Base-by-base conservation (phyloP, 1,284 basidiomycete genomes). In the Exsudoporus floridanus region DNA sequence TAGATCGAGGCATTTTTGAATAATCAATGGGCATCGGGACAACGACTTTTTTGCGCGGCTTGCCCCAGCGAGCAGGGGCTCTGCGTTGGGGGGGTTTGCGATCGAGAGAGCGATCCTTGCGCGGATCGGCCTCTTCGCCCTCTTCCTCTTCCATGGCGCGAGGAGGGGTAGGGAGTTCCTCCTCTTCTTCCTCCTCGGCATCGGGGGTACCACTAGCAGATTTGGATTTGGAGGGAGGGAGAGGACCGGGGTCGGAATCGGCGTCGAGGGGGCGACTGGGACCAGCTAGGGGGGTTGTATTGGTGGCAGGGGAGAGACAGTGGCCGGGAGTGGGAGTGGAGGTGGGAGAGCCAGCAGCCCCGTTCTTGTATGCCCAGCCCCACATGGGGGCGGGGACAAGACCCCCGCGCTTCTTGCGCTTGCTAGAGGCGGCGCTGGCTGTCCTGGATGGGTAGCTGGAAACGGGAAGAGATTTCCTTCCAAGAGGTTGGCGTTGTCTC, bases 381-480 rank as follows among this genome's bases (percentile, higher is more conserved):
- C 86, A 90, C 85, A 88, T 89, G 50, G 81, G 81, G 28, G 82
- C 81, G 36, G 87, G 85, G 1, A 87, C 82, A 53, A 88, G 76
- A 47, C 83, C 83, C 57, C 82, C 81, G 47, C 83, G 79, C 69
- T 84, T 87, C 67, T 75, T 78, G 57, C 78, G 73, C 19, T 72
- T 73, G 39, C 70, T 73, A 43, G 72, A 67, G 39, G 64, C 48
- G 0, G 52, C 28, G 21, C 38, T 47, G 23, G 49, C 47, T n/a
- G 53, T 38, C 31, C 59, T 66, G 21, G 47, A 45, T 28, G 55
- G 25, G 53, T 44, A 56, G 35, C 42, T 41, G 49, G 43, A 25
- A 13, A 36, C 19, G 36, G 48, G 28, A 5, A 41, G 19, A 1
- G 53, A 36, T 28, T 53, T 57, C 18, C 54, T 48, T 16, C 42